These are phyloP conservation scores for Eucommia ulmoides DNA, from an alignment of 257 asterid genomes.

Conservation along the genomic window DNA sequence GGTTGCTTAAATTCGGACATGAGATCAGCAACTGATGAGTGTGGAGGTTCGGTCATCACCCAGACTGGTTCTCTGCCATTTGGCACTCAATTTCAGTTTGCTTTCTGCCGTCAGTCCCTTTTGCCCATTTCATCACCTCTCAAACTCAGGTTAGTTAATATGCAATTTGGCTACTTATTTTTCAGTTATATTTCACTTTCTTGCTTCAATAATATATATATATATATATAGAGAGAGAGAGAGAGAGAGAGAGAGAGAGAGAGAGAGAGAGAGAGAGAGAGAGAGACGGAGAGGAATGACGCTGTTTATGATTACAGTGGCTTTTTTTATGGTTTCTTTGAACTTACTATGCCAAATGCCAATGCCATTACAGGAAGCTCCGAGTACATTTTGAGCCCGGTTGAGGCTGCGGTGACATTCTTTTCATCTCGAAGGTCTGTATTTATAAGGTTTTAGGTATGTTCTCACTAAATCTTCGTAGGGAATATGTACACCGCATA, in stretches of 20 bases:
- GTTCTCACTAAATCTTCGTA: not conserved
- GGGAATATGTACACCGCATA: not conserved
- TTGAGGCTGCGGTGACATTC: constrained; percentile 1
- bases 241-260: not conserved
- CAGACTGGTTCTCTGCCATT: constrained; percentile 21
- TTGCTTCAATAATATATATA: not conserved
- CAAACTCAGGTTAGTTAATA: not conserved
- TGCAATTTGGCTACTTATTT: not conserved
- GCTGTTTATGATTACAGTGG: not conserved
- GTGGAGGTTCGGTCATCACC: constrained; percentile 15
- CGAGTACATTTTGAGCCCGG: constrained; percentile 5
- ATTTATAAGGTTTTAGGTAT: not conserved
- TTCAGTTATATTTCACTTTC: not conserved
- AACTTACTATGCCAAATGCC: constrained; percentile 6
- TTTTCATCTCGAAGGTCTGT: constrained; percentile 6
- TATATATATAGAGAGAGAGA: not conserved
- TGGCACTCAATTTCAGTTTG: constrained; percentile 17
- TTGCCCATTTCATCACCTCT: constrained; percentile 9
- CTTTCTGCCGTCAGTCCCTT: not conserved
- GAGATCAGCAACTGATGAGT: constrained; percentile 12
- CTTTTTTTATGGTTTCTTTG: not conserved
- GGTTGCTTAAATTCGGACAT: constrained; percentile 4
- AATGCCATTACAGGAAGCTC: constrained; percentile 16
- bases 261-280: not conserved
- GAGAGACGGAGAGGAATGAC: not conserved